Evolutionary conservation across 139 green algal species (phyloP).

Genomic region (Mychonastes homosphaera): DNA sequence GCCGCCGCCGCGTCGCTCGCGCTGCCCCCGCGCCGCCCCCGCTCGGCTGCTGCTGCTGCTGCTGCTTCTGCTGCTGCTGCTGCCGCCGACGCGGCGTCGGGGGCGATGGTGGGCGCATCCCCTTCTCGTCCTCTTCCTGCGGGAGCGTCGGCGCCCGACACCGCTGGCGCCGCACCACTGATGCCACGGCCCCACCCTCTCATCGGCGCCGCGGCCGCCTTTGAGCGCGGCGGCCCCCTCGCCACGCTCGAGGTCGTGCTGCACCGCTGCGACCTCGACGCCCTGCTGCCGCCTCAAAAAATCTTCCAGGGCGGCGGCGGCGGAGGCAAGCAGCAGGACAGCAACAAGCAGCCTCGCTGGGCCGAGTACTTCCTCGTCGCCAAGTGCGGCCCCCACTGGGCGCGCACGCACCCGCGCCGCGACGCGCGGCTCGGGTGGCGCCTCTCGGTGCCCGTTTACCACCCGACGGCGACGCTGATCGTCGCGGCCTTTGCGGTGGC

Average conservation of each 20-base stretch:
- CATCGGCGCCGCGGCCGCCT: neutral
- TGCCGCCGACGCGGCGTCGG: neutral
- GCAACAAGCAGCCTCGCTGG: too few relatives aligned
- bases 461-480: conserved; percentile 16
- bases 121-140: neutral
- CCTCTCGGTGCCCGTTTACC: conserved; percentile 18
- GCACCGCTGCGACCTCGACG: conserved; percentile 17
- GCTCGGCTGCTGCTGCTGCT: neutral
- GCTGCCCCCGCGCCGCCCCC: too few relatives aligned
- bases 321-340: too few relatives aligned
- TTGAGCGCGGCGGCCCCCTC: conserved; percentile 4
- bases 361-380: conserved; percentile 19
- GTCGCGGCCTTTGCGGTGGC: conserved; percentile 7
- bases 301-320: too few relatives aligned
- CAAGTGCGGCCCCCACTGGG: conserved; percentile 26
- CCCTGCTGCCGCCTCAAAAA: too few relatives aligned
- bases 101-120: neutral
- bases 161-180: neutral
- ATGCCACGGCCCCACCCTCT: neutral
- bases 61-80: neutral
- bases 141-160: too few relatives aligned
- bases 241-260: conserved; percentile 17
- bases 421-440: conserved; percentile 12
- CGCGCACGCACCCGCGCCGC: neutral
- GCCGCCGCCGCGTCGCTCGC: too few relatives aligned